Evolutionary conservation across 2,329 filamentous ascomycete genomes (phyloP).

Genomic region (Ceratocystiopsis minuta): DNA sequence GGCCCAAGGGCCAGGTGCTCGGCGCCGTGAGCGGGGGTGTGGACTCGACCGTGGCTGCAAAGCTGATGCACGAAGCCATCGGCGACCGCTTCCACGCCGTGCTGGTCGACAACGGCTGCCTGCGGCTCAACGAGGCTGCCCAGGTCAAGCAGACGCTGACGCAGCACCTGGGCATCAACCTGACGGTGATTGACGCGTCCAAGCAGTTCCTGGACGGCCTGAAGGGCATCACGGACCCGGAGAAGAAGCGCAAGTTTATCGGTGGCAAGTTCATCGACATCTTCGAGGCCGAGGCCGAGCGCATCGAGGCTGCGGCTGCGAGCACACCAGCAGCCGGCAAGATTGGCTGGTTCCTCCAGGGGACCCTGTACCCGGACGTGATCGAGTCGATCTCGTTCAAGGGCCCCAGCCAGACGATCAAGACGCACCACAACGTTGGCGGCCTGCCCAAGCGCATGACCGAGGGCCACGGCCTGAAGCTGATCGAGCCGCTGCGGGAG

Average conservation of each 20-base stretch:
- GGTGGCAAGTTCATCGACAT: constrained; percentile 48
- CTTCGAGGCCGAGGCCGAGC: constrained; percentile 38
- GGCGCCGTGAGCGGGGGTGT: constrained; percentile 50
- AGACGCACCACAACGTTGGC: constrained; percentile 29
- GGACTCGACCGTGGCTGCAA: constrained; percentile 73
- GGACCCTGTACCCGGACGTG: constrained; percentile 34
- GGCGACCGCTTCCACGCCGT: constrained; percentile 48
- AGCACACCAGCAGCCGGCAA: constrained; percentile 50
- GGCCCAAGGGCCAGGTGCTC: constrained; percentile 58
- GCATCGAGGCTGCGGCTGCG: constrained; percentile 52
- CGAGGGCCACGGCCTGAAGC: constrained; percentile 27
- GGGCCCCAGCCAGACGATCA: constrained; percentile 32
- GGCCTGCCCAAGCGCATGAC: constrained; percentile 18
- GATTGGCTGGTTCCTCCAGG: constrained; percentile 76
- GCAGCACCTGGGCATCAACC: constrained; percentile 70
- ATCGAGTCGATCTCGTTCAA: constrained; percentile 33
- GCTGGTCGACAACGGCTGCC: constrained; percentile 62
- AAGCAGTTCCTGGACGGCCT: constrained; percentile 63
- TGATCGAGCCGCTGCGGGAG: constrained; percentile 63
- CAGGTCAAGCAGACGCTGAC: constrained; percentile 65
- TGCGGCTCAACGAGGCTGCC: constrained; percentile 71
- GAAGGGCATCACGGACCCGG: constrained; percentile 58
- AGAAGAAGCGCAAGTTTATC: constrained; percentile 62
- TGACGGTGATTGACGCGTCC: constrained; percentile 68
- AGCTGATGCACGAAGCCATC: constrained; percentile 60